Conservation (phyloP, 345 rosid genomes). For the Abelmoschus esculentus region DNA sequence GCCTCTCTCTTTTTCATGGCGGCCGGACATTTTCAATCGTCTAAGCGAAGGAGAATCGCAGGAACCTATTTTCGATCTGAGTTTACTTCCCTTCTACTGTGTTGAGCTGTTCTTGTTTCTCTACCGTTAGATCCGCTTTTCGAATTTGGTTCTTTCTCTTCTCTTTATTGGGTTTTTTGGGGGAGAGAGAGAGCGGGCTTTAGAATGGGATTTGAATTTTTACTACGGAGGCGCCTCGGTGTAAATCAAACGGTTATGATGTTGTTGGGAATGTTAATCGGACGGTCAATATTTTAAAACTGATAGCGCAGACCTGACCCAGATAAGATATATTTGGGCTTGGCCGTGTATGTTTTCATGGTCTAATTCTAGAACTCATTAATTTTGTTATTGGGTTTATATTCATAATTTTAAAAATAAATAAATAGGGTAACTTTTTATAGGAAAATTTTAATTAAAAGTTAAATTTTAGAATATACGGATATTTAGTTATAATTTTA, state of each 20-base stretch:
- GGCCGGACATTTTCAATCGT: slow-evolving; percentile 64
- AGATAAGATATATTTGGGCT: neutral
- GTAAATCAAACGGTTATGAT: neutral
- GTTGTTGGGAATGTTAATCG: neutral
- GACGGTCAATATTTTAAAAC: neutral
- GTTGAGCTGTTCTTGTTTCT: neutral
- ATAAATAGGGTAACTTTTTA: too few species aligned
- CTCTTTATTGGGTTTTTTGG: neutral
- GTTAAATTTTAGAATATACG: too few species aligned
- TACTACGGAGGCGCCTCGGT: neutral
- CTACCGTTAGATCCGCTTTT: slow-evolving; percentile 1
- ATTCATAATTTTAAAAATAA: too few species aligned
- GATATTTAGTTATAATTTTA: too few species aligned
- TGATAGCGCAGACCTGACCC: neutral
- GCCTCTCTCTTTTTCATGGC: slow-evolving; percentile 96
- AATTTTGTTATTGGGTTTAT: too few species aligned
- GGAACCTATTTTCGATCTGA: slow-evolving; percentile 25
- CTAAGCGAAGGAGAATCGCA: slow-evolving; percentile 41
- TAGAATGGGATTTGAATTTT: neutral
- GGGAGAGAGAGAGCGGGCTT: slow-evolving; percentile 4
- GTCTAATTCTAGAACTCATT: too few species aligned
- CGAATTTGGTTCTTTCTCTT: neutral
- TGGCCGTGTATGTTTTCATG: neutral
- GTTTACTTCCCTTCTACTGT: neutral
- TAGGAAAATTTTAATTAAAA: too few species aligned